phyloP scores from a whole-genome alignment of 768 basidiomycete genomes.

The Kwoniella heveanensis region DNA sequence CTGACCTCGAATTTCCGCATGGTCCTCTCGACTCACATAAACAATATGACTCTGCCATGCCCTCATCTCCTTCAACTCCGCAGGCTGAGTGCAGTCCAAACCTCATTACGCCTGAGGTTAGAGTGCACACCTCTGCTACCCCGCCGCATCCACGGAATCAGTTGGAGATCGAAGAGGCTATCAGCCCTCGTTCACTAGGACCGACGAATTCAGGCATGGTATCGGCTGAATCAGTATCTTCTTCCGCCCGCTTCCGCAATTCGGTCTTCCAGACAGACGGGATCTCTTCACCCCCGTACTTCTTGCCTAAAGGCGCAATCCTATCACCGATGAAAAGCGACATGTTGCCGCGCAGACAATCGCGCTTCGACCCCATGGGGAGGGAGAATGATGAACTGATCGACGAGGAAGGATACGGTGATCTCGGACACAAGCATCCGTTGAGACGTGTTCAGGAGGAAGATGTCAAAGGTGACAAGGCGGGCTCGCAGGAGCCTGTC shows the following conservation, averaged over 20 bases:
- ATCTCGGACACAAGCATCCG: slow-evolving; percentile 40
- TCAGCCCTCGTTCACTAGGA: background rate
- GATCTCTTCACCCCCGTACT: slow-evolving; percentile 63
- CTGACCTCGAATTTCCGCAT: background rate
- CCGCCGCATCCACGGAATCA: background rate
- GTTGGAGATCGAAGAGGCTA: background rate
- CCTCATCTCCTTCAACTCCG: background rate
- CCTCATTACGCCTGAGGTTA: slow-evolving; percentile 1
- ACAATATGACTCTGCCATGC: slow-evolving; percentile 1
- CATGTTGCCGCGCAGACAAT: slow-evolving; percentile 29
- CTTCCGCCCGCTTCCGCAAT: background rate
- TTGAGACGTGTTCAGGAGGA: slow-evolving; percentile 38
- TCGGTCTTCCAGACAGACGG: slow-evolving; percentile 3
- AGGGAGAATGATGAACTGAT: slow-evolving; percentile 28
- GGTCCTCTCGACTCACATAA: background rate
- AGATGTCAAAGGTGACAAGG: slow-evolving; percentile 5
- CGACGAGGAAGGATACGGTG: slow-evolving; percentile 44
- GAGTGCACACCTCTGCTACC: background rate
- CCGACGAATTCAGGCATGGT: slow-evolving; percentile 9
- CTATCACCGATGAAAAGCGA: slow-evolving; percentile 88
- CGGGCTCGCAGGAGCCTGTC: slow-evolving; percentile 10
- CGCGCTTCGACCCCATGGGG: slow-evolving; percentile 47
- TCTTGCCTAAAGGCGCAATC: slow-evolving; percentile 81
- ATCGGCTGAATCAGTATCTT: background rate
- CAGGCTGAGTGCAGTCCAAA: slow-evolving; percentile 10